Evolutionary conservation across 768 basidiomycete species (phyloP).

Genomic region (Lentinus brumalis): DNA sequence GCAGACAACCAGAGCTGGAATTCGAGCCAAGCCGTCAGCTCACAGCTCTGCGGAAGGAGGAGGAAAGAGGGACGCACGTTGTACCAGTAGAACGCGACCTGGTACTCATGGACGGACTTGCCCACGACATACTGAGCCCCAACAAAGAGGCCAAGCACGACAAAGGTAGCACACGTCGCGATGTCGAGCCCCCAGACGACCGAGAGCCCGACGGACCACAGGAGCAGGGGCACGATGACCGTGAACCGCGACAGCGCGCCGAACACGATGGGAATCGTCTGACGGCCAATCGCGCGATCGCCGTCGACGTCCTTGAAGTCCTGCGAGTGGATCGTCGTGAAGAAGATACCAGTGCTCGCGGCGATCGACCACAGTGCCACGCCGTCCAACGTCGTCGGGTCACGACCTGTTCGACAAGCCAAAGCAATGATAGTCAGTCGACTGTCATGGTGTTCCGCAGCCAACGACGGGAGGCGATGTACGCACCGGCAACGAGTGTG

Average conservation of each 20-base stretch:
- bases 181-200: slow-evolving; percentile 24
- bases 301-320: slow-evolving; percentile 21
- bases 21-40: too few relatives aligned
- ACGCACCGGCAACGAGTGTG: slow-evolving; percentile 15
- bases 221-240: slow-evolving; percentile 21
- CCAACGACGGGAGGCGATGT: not conserved
- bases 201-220: slow-evolving; percentile 27
- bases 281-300: slow-evolving; percentile 14
- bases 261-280: slow-evolving; percentile 19
- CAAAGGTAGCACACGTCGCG: slow-evolving; percentile 8
- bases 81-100: slow-evolving; percentile 31
- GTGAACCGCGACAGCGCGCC: slow-evolving; percentile 19
- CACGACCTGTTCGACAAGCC: not conserved
- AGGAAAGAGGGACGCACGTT: slow-evolving; percentile 25
- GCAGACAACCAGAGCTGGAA: slow-evolving; percentile 15
- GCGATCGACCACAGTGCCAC: slow-evolving; percentile 24
- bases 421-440: not conserved
- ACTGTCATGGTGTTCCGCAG: too few relatives aligned
- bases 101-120: slow-evolving; percentile 22
- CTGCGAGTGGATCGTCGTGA: slow-evolving; percentile 39
- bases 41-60: too few relatives aligned
- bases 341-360: slow-evolving; percentile 32
- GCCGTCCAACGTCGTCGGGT: slow-evolving; percentile 22
- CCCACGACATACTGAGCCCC: slow-evolving; percentile 23
- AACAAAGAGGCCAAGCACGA: slow-evolving; percentile 17